These are phyloP conservation scores for Colletotrichum magnum DNA, from an alignment of 2,329 filamentous ascomycete genomes.

Conservation along the genomic window DNA sequence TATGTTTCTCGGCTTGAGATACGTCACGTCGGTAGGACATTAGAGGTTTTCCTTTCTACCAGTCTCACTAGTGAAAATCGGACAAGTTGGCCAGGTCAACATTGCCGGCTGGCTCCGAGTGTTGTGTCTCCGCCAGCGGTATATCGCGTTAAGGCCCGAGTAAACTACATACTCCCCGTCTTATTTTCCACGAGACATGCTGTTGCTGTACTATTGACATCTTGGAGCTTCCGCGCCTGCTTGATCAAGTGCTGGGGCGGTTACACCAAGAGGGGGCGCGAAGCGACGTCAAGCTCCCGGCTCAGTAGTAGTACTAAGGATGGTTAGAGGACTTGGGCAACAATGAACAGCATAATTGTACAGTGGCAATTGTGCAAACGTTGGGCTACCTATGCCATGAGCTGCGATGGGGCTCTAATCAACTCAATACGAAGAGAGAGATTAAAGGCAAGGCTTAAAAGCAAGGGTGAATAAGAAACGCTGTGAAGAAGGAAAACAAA, in stretches of 20 bases:
- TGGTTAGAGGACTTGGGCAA: no score
- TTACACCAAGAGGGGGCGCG: slow-evolving; percentile 30
- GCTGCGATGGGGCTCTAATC: not conserved
- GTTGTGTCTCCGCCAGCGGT: slow-evolving; percentile 56
- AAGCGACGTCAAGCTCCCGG: slow-evolving; percentile 24
- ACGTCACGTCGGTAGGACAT: no score
- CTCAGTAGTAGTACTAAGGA: no score
- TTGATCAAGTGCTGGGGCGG: slow-evolving; percentile 50
- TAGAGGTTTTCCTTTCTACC: no score
- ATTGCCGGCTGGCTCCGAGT: slow-evolving; percentile 57
- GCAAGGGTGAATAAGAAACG: not conserved
- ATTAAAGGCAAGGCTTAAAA: not conserved
- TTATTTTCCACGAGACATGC: slow-evolving; percentile 50
- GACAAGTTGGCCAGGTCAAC: slow-evolving; percentile 45
- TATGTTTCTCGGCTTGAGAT: no score
- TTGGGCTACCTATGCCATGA: not conserved
- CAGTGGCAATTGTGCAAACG: no score
- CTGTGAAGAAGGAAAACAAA: not conserved
- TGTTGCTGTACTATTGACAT: slow-evolving; percentile 48
- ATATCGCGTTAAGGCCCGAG: slow-evolving; percentile 55
- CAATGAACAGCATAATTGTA: not conserved
- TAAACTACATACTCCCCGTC: slow-evolving; percentile 53
- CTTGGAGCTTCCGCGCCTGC: slow-evolving; percentile 45
- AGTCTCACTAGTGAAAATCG: no score
- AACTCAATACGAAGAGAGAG: not conserved